Evolutionary conservation across 495 filamentous ascomycete genomes (phyloP), one percentile per base, ranked within the genome.

Genomic region (Bathelium albidoporum): DNA sequence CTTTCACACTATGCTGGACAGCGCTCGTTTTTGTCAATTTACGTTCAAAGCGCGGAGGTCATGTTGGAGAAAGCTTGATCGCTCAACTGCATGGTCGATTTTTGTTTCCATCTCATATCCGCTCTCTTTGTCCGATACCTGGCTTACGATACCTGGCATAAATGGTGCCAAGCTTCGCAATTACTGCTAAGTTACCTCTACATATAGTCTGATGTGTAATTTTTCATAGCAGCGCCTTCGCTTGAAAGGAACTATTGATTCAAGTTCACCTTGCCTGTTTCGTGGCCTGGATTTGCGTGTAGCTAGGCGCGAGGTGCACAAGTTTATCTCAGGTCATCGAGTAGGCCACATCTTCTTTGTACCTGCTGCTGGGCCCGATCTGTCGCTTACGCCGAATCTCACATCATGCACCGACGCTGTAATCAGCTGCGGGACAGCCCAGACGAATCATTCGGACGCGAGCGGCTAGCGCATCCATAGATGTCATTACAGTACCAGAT

Each of bases 131-230:
- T 55, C 29, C 24, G 49, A 55, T 55, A 55, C 49, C 49, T 55
- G 4, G 49, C 10, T n/a, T n/a, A n/a, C n/a, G n/a, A n/a, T 7
- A 20, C 7, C 49, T 29, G n/a, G 10, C 7, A 24, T 24, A 24
- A 16, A 55, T 2, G 20, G 9, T 55, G 26, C n/a, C 5, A 39
- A 39, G 5, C 34, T 39, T 39, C 14, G 5, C 14, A 39, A 14
- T n/a, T n/a, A n/a, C n/a, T n/a, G n/a, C n/a, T n/a, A 39, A 5
- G 34, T 39, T 14, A 39, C 14, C 34, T 39, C 5, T 29, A 24
- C 16, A 5, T 55, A 55, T 26, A 55, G 49, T 29, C n/a, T 55
- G 49, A 55, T 55, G 49, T 55, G 49, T 55, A 55, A 55, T 55
- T 55, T 55, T n/a, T n/a, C 29, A 55, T 55, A 29, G 49, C 22